Base-by-base conservation (phyloP, 164 flowering plant species). In the Chimonanthus salicifolius region DNA sequence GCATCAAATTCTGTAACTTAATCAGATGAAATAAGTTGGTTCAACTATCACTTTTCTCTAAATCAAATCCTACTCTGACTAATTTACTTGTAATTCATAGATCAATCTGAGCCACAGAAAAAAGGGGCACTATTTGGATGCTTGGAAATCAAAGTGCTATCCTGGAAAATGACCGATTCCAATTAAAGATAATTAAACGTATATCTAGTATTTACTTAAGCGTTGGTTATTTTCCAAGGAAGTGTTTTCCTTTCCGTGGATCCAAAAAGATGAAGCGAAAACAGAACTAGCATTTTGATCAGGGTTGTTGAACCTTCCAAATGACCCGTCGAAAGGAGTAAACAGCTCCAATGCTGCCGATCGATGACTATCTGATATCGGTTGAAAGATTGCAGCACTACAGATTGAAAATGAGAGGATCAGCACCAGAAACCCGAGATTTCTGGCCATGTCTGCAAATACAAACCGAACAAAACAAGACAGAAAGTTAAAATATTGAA, bases 311-410 rank as follows among this genome's bases (percentile, higher is more conserved):
- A 43, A 89, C 97, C 97, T 88, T 62, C 78, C 81, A 64, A 83
- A 89, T 9, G 88, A 85, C 75, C 94, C 97, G 82, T 84, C 88
- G 68, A 76, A 44, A 0, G 94, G 83, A 3, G 68, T 11, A 74
- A 91, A 88, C 49, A 92, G 79, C 76, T 91, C 87, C 4, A 80
- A 71, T 15, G 97, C 97, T 3, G 90, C 94, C 44, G 97, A 92
- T 88, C 97, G 87, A 74, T 92, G 94, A 21, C 83, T 71, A 16
- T 92, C 90, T 0, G 97, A 85, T 66, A 94, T 81, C 68, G 98
- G 97, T 2, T 78, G 83, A 71, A 90, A 81, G 71, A 80, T 76
- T 47, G 90, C 83, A 47, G 96, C 88, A 15, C 77, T 76, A 72
- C 86, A 83, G 73, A 16, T 54, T 13, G 84, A 74, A 7, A 85